Base-by-base conservation (phyloP, 768 basidiomycete genomes). In the Guyanaporus albipodus region DNA sequence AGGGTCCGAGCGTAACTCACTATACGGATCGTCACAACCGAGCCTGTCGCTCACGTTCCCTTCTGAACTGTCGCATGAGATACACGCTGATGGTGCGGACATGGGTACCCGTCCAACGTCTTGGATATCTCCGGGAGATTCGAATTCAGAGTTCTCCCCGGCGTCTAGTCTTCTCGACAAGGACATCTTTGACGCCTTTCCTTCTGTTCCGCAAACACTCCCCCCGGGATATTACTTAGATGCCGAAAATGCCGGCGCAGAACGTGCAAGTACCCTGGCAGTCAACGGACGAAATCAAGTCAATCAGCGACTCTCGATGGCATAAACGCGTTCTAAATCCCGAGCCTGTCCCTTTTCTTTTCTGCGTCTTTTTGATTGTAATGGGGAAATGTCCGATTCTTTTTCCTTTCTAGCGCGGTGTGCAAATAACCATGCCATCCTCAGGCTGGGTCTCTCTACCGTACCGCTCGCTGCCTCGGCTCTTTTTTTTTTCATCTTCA, bases 171-270 rank as follows among this genome's bases (percentile, higher is more conserved):
- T 57, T 21, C 75, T 87, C 34, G 82, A 83, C 57, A 69, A 70
- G 50, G 77, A 77, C 10, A 65, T 85, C 19, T 85, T 82, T 53
- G 85, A 87, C 48, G 76, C 83, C 7, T 87, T 88, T 64, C 87
- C 87, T 19, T 76, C 77, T 27, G 85, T 87, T 6, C 85, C 86
- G 2, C 69, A 74, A 38, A 70, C 69, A 15, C 62, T 72, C 6
- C 76, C 77, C 2, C 57, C 67, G 26, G 64, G 62, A 24, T 60
- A 48, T 33, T 47, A 47, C 21, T 42, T 55, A 2, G 61, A 57
- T 17, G 45, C 38, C 14, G 55, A 54, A 8, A 43, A 46, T 34
- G 29, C 38, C 10, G 28, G 23, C 14, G 42, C 42, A 37, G 61
- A 52, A 31, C 63, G 50, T 18, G 38, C 58, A 14, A 53, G 59